phyloP scores from a whole-genome alignment of 139 green algal genomes.

The Bryopsis sp. region DNA sequence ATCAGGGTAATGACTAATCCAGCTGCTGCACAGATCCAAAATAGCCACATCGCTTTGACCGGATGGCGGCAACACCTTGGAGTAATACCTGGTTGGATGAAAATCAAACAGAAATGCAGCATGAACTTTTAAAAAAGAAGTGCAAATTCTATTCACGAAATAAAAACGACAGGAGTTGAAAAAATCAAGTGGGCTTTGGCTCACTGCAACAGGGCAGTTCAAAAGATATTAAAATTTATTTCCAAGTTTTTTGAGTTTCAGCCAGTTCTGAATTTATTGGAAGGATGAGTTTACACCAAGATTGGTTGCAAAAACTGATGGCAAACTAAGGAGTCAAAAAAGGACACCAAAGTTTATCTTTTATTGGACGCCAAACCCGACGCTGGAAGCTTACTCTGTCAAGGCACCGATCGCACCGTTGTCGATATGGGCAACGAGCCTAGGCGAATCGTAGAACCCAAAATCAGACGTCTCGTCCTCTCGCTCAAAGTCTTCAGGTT shows the following conservation, averaged over 20 bases:
- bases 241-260: no score
- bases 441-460: conserved; percentile 69
- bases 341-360: no score
- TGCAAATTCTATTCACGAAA: no score
- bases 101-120: neutral
- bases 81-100: conserved; percentile 50
- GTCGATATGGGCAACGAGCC: conserved; percentile 95
- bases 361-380: no score
- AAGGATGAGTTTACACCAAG: no score
- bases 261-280: no score
- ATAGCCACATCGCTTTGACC: conserved; percentile 47
- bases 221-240: no score
- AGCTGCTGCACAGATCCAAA: conserved; percentile 79
- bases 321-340: no score
- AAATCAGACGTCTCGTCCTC: conserved; percentile 48
- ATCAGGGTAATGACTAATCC: conserved; percentile 74
- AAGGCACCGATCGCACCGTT: conserved; percentile 77
- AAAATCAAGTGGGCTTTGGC: no score
- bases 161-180: no score
- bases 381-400: conserved; percentile 50
- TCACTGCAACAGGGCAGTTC: no score
- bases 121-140: neutral
- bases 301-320: no score
- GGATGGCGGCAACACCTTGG: conserved; percentile 43
- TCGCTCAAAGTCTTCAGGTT: conserved; percentile 50